phyloP scores from a whole-genome alignment of 108 stramenopile genomes.

The Cyclostephanos tholiformis region DNA sequence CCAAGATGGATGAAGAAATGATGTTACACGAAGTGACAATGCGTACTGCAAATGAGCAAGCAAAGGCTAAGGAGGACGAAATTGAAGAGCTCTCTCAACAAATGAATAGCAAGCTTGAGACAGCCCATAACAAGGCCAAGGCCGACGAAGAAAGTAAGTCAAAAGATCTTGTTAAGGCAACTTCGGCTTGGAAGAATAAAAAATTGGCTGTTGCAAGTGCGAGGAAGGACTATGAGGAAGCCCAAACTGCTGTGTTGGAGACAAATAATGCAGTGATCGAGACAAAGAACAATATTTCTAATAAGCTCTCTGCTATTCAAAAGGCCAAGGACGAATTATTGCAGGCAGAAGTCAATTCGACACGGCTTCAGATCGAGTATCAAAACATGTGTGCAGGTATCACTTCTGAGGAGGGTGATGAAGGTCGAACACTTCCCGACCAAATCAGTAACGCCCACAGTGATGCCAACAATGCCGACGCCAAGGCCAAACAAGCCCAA shows the following conservation, averaged over 20 bases:
- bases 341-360: slow-evolving; percentile 65
- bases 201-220: slow-evolving; percentile 66
- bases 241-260: slow-evolving; percentile 63
- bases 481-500: slow-evolving; percentile 86
- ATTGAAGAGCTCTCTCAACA: slow-evolving; percentile 49
- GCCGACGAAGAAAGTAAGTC: slow-evolving; percentile 79
- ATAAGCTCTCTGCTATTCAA: slow-evolving; percentile 61
- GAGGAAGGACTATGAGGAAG: slow-evolving; percentile 71
- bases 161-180: slow-evolving; percentile 93
- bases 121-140: slow-evolving; percentile 54
- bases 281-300: slow-evolving; percentile 66
- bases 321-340: slow-evolving; percentile 56
- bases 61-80: slow-evolving; percentile 71
- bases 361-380: slow-evolving; percentile 66
- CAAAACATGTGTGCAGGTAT: slow-evolving; percentile 91
- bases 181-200: slow-evolving; percentile 83
- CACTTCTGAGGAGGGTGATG: slow-evolving; percentile 74
- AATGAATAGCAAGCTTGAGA: slow-evolving; percentile 71
- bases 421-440: slow-evolving; percentile 81
- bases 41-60: slow-evolving; percentile 36
- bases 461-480: slow-evolving; percentile 88
- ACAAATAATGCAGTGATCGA: slow-evolving; percentile 52
- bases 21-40: slow-evolving; percentile 54
- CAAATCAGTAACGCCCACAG: slow-evolving; percentile 85
- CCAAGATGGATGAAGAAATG: slow-evolving; percentile 67